A percentile compares a stretch with the other conserved stretches of the same genome.
phyloP scores from a whole-genome alignment of 2,329 filamentous ascomycete genomes.

The Phialophora expanda region DNA sequence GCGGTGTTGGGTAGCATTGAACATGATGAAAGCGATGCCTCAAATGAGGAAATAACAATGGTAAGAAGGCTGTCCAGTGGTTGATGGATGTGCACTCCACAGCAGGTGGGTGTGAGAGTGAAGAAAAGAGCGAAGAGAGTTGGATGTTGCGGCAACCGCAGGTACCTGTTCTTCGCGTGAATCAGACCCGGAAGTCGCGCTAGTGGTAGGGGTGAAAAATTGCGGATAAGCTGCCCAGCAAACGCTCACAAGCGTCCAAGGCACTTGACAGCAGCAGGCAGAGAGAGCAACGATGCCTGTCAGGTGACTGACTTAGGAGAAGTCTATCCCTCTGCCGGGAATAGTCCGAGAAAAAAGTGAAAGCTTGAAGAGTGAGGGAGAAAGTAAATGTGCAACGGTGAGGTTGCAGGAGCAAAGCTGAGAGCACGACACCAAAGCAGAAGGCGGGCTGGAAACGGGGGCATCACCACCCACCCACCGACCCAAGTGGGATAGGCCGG shows the following conservation, averaged over 20 bases:
- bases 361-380: background rate
- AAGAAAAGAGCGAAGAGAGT: conserved; percentile 11
- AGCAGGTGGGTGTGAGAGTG: conserved; percentile 5
- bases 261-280: background rate
- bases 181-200: conserved; percentile 26
- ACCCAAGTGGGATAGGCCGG: background rate
- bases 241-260: background rate
- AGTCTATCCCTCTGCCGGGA: background rate
- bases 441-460: background rate
- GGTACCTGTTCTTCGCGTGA: conserved; percentile 28
- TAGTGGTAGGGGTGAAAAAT: conserved; percentile 39
- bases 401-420: background rate
- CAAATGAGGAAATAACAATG: conserved; percentile 2
- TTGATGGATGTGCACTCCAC: conserved; percentile 1
- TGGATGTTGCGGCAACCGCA: conserved; percentile 24
- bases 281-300: background rate
- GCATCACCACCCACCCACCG: background rate
- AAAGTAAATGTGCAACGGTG: background rate
- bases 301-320: background rate
- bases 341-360: background rate
- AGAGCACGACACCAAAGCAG: conserved; percentile 1
- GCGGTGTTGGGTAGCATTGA: conserved; percentile 40
- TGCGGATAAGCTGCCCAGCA: conserved; percentile 26
- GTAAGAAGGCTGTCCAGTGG: conserved; percentile 3
- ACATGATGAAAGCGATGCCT: conserved; percentile 33